These are phyloP conservation scores for Podosphaera xanthii DNA, from an alignment of 2,329 filamentous ascomycete genomes.

Conservation along the genomic window DNA sequence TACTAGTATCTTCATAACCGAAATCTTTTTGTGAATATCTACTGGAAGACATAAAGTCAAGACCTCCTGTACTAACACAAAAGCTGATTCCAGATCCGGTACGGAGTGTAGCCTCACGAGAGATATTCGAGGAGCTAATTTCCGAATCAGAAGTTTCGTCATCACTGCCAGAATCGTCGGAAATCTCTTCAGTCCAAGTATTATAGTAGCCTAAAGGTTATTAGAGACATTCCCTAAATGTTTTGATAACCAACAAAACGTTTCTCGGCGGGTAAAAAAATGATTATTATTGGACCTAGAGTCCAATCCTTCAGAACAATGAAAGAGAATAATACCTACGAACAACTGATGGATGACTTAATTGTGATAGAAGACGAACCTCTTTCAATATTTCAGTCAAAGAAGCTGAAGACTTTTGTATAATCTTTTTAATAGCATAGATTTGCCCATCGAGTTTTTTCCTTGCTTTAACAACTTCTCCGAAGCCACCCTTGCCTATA, in stretches of 20 bases:
- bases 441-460: constrained; percentile 85
- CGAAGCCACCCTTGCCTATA: constrained; percentile 83
- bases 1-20: constrained; percentile 29
- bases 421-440: constrained; percentile 95
- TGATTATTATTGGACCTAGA: not conserved
- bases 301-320: not conserved
- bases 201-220: constrained; percentile 57
- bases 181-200: constrained; percentile 69
- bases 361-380: constrained; percentile 69
- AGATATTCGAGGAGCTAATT: constrained; percentile 3
- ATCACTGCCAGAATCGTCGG: constrained; percentile 29
- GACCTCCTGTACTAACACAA: constrained; percentile 42
- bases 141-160: constrained; percentile 30
- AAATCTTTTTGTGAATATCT: constrained; percentile 60
- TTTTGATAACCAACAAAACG: not conserved
- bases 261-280: not conserved
- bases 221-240: not conserved
- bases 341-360: constrained; percentile 59
- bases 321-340: constrained; percentile 10
- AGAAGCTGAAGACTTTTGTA: constrained; percentile 53
- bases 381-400: constrained; percentile 67
- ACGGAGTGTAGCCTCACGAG: constrained; percentile 10
- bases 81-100: constrained; percentile 13
- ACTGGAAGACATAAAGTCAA: constrained; percentile 85
- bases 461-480: constrained; percentile 83